A percentile compares a stretch with the other conserved stretches of the same genome.
Conservation (phyloP, 345 rosid species). For the Erucastrum elatum region DNA sequence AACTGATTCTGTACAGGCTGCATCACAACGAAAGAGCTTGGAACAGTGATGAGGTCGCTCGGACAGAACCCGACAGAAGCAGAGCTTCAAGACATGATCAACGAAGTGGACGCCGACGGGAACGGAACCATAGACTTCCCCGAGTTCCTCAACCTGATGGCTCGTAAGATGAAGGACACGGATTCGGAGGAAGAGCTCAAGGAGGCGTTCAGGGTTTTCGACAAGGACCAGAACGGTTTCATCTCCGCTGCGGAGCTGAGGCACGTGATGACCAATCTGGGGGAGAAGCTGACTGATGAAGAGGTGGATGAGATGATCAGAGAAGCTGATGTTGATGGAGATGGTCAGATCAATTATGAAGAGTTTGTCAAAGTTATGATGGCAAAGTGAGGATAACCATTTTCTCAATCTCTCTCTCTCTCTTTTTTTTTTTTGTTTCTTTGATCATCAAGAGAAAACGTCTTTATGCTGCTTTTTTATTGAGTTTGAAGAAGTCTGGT, state of each 20-base stretch:
- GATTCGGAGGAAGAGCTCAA: constrained; percentile 46
- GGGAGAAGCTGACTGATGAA: constrained; percentile 56
- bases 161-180: constrained; percentile 56
- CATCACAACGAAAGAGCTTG: constrained; percentile 43
- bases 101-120: constrained; percentile 60
- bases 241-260: constrained; percentile 51
- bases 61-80: constrained; percentile 46
- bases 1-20: constrained; percentile 28
- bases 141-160: constrained; percentile 59
- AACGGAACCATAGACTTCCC: constrained; percentile 60
- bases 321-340: constrained; percentile 47
- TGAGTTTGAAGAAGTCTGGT: background rate
- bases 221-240: constrained; percentile 43
- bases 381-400: constrained; percentile 39
- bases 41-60: constrained; percentile 45
- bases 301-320: constrained; percentile 49
- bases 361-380: constrained; percentile 48
- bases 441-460: background rate
- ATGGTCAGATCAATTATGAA: constrained; percentile 44
- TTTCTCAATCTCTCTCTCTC: background rate
- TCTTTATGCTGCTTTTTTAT: background rate
- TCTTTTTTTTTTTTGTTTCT: background rate
- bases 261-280: constrained; percentile 57
- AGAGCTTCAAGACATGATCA: constrained; percentile 43
- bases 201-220: constrained; percentile 44